Evolutionary conservation across 768 basidiomycete genomes (phyloP).

Genomic region (Tricholoma sp.): DNA sequence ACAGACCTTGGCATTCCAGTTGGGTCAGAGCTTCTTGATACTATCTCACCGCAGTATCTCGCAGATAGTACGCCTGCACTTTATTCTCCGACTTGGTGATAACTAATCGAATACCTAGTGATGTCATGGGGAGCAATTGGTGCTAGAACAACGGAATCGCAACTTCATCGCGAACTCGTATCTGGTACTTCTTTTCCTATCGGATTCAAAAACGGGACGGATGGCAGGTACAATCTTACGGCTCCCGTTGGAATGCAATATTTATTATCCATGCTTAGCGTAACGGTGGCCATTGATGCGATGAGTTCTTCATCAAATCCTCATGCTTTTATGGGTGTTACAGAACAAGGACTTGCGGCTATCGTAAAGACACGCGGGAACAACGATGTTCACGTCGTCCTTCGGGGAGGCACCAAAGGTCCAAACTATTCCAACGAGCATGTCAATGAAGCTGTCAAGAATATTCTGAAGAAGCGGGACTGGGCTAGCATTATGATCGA

Average conservation of each 20-base stretch:
- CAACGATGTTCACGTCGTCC: conserved; percentile 90
- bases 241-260: conserved; percentile 3
- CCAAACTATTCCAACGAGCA: conserved; percentile 81
- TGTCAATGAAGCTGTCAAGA: conserved; percentile 56
- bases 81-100: neutral
- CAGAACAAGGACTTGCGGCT: conserved; percentile 82
- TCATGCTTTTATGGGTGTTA: conserved; percentile 95
- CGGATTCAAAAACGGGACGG: conserved; percentile 99
- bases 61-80: conserved; percentile 51
- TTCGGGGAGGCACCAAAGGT: conserved; percentile 87
- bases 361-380: conserved; percentile 90
- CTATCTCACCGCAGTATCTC: conserved; percentile 73
- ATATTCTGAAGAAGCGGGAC: conserved; percentile 59
- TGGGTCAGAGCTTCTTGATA: conserved; percentile 90
- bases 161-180: conserved; percentile 94
- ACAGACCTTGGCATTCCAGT: conserved; percentile 88
- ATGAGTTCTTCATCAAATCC: conserved; percentile 90
- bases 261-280: conserved; percentile 32
- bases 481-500: conserved; percentile 84
- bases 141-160: conserved; percentile 94
- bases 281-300: conserved; percentile 91
- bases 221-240: conserved; percentile 57
- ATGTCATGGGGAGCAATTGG: conserved; percentile 96
- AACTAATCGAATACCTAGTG: conserved; percentile 31
- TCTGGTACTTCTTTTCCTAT: conserved; percentile 97